phyloP scores from a whole-genome alignment of 148 eudicot species.

The Dianthus caryophyllus region DNA sequence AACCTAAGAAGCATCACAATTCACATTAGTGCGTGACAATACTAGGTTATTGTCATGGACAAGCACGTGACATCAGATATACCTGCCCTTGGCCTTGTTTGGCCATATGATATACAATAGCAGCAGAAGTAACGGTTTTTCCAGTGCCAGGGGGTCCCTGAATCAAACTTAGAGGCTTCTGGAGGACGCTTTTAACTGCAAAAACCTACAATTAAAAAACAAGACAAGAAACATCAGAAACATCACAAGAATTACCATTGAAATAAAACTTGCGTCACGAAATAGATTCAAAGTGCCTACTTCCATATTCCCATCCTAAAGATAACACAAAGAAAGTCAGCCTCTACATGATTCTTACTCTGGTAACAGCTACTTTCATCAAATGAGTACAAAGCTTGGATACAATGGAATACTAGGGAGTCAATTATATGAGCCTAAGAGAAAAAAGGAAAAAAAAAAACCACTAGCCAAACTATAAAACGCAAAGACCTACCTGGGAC shows the following conservation, averaged over 20 bases:
- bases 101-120: conserved; percentile 99
- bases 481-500: conserved; percentile 56
- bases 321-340: background rate
- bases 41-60: background rate
- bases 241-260: background rate
- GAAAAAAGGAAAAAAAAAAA: background rate
- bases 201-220: conserved; percentile 52
- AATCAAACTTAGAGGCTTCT: conserved; percentile 94
- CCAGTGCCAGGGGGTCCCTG: conserved; percentile 99
- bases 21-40: background rate
- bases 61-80: conserved; percentile 11
- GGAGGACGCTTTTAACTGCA: conserved; percentile 98
- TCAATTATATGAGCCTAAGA: too few relatives aligned
- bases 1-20: conserved; percentile 44
- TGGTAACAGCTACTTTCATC: background rate
- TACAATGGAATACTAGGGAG: too few relatives aligned
- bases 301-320: background rate
- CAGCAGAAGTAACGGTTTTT: conserved; percentile 98
- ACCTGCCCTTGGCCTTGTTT: conserved; percentile 99
- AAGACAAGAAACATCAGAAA: background rate
- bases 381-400: background rate
- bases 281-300: background rate
- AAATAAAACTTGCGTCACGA: background rate
- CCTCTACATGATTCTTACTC: background rate
- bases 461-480: background rate